Evolutionary conservation across 495 filamentous ascomycete genomes (phyloP), one percentile per base, ranked within the genome.

Genomic region (Lasiosphaeriaceae sp.): DNA sequence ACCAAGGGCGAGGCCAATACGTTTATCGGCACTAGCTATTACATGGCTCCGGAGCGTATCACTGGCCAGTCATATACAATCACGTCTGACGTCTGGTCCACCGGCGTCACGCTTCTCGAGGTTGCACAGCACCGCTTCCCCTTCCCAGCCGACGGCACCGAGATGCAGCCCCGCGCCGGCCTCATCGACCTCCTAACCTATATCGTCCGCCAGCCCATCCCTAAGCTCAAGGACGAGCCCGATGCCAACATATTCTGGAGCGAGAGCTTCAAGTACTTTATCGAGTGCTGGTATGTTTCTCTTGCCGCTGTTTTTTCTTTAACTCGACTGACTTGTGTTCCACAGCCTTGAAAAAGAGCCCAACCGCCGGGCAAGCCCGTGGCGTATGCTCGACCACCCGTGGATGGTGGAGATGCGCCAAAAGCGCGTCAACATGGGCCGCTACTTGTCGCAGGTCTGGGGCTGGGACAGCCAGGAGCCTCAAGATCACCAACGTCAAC

Each of bases 1-100:
- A 97, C 94, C 52, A 97, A 97, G 70, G 94, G 94, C 29, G 95
- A 97, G 67, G 94, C 94, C 58, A 97, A 97, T 73, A 98, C 94
- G 4, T 98, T 97, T 67, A 98, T 98, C 68, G 94, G 94, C 22
- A 98, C 94, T 34, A 95, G 90, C 19, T 97, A 97, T 72, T 98
- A 98, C 77, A 98, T 98, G 94, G 95, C 94, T 4, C 94, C 94
- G 0, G 94, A 98, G 71, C 87, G 94, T 46, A 98, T 98, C 71
- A 96, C 92, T 2, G 94, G 94, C 49, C 90, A 97, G 75, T 90
- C 86, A 16, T 98, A 98, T 71, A 98, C 95, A 52, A 98, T 98
- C 73, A 98, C 92, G 1, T 96, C 90, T 2, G 94, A 98, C 65
- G 94, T 98, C 52, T 98, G 94, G 94, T 96, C 90, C 14, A 83